Percentiles rank a stretch among this genome's conserved stretches.
Conservation (phyloP, 768 basidiomycete species). For the Phaffia australis region DNA sequence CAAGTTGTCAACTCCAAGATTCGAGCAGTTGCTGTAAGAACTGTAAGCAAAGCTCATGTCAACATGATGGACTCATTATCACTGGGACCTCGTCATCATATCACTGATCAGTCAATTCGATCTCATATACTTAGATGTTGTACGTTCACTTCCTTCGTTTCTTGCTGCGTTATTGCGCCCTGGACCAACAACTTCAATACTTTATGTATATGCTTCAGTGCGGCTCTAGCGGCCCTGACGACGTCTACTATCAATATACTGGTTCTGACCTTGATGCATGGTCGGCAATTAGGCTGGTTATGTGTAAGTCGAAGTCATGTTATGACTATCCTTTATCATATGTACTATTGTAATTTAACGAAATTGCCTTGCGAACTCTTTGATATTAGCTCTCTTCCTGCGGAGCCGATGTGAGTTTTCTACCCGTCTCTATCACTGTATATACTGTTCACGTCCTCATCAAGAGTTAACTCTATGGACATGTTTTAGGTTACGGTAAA, state of each 20-base stretch:
- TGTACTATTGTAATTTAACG: neutral
- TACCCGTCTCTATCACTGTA: neutral
- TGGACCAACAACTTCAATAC: neutral
- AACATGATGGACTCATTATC: no score
- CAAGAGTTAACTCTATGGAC: neutral
- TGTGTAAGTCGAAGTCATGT: conserved; percentile 17
- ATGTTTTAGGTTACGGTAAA: neutral
- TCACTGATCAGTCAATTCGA: neutral
- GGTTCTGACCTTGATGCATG: conserved; percentile 29
- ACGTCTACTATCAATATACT: conserved; percentile 31
- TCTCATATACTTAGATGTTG: conserved; percentile 1
- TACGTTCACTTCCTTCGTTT: neutral
- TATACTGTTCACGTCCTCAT: neutral
- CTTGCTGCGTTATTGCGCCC: neutral
- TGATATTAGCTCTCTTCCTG: neutral
- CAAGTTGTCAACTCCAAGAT: conserved; percentile 21
- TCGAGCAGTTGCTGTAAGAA: conserved; percentile 14
- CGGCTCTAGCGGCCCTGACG: conserved; percentile 26
- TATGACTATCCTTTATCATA: neutral
- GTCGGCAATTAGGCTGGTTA: conserved; percentile 30
- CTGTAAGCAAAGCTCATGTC: conserved; percentile 4
- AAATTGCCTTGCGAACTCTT: neutral
- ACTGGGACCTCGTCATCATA: no score
- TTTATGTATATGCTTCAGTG: neutral
- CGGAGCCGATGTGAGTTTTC: neutral